Evolutionary conservation across 441 rosid species (phyloP).

Genomic region (Manihot esculenta): DNA sequence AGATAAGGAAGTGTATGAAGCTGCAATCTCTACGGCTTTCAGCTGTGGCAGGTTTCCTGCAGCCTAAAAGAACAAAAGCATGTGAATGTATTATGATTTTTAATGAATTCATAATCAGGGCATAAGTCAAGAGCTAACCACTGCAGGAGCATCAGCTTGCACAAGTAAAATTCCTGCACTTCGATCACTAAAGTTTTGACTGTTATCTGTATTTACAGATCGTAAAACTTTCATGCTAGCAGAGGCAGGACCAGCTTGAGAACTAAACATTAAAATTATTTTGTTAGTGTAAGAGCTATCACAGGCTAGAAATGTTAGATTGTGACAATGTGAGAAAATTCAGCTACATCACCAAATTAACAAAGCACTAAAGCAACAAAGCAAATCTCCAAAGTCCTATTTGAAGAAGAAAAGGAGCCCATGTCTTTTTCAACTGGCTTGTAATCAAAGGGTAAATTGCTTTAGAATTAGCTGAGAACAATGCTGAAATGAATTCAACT

Average conservation of each 20-base stretch:
- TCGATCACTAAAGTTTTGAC: slow-evolving; percentile 40
- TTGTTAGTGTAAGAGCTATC: slow-evolving; percentile 14
- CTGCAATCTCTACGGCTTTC: slow-evolving; percentile 85
- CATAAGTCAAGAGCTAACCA: slow-evolving; percentile 37
- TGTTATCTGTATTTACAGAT: slow-evolving; percentile 45
- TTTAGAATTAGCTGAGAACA: no score
- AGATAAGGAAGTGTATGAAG: slow-evolving; percentile 72
- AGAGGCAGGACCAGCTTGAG: slow-evolving; percentile 91
- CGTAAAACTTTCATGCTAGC: slow-evolving; percentile 71
- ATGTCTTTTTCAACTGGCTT: neutral
- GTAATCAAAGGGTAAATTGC: neutral
- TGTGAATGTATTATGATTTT: slow-evolving; percentile 6
- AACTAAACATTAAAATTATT: slow-evolving; percentile 40
- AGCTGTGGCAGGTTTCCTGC: slow-evolving; percentile 48
- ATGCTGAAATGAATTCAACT: neutral
- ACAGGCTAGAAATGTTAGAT: neutral
- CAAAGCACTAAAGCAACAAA: neutral
- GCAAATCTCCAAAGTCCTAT: neutral
- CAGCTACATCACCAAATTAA: neutral
- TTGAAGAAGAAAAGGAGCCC: neutral
- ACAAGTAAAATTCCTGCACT: slow-evolving; percentile 76
- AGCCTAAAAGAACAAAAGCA: slow-evolving; percentile 37
- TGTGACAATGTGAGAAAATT: neutral
- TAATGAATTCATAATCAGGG: neutral
- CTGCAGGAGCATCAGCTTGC: slow-evolving; percentile 69